Evolutionary conservation across 2,329 filamentous ascomycete species (phyloP), one percentile per base, ranked within the genome.

Genomic region (Fusarium hainanense): DNA sequence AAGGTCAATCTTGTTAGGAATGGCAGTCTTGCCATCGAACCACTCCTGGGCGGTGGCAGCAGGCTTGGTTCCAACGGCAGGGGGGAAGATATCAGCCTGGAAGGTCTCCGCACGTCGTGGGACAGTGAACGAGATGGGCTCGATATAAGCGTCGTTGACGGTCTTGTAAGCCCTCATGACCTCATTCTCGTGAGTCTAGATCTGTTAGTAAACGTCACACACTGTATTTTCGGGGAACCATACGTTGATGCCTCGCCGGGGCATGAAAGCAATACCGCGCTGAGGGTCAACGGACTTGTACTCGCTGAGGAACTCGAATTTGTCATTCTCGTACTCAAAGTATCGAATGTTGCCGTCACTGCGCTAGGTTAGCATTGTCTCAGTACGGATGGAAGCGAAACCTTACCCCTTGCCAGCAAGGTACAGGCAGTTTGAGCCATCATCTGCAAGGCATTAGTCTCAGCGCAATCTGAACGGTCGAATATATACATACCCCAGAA

Each of bases 331-430:
- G 77, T 97, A 97, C 82, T 99, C 96, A 80, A 93, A 99, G 86
- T 99, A 99, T 70, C 96, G 94, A 78, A 99, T 99, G 82, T 99
- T 99, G 77, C 96, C 96, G 78, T 99, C 96, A 81, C 93, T 96
- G 68, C 18, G 30, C 13, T 27, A 69, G n/a, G 23, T 72, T 74
- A 37, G 74, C 60, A 56, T 25, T 10, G 14, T 11, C 13, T 9
- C 21, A 32, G 12, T 28, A 20, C 28, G 40, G 8, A 16, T 9
- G 27, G 18, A n/a, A n/a, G 18, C 21, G 21, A 50, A 48, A n/a
- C 82, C 92, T 84, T 82, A 95, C 93, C 95, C 96, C 85, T 98
- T 98, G 79, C 96, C 96, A 76, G 96, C 96, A 78, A 99, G 88
- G 82, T 98, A 99, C 77, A 99, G 85, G 79, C 93, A 97, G 83